Conservation (phyloP, 306 rosid genomes). For the Argentina anserina region DNA sequence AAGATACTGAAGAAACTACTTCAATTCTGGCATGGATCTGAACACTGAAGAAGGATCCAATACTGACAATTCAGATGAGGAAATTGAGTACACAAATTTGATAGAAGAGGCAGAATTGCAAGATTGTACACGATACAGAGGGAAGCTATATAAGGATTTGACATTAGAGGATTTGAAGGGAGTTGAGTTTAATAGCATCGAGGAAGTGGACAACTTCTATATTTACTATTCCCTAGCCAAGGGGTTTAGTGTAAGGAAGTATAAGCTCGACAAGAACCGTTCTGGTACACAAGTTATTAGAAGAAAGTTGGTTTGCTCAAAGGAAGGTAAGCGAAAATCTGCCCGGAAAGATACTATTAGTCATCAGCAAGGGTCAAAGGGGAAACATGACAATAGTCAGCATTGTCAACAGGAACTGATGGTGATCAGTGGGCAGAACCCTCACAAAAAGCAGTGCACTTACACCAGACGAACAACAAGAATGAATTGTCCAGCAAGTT, state of each 20-base stretch:
- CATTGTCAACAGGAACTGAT: not conserved
- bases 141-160: not conserved
- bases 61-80: not conserved
- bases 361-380: not conserved
- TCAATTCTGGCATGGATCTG: not conserved
- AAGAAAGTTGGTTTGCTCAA: slow-evolving; percentile 6
- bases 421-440: not conserved
- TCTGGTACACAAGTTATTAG: not conserved
- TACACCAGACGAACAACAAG: not conserved
- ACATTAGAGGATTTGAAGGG: not conserved
- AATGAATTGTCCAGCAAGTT: not conserved
- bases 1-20: no score
- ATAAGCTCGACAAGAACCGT: not conserved
- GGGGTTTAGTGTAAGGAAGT: not conserved
- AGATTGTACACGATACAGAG: not conserved
- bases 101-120: not conserved
- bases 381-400: not conserved
- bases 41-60: not conserved
- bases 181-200: not conserved
- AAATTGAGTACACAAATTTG: not conserved
- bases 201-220: not conserved
- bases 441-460: not conserved
- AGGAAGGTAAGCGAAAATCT: not conserved
- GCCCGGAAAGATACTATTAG: not conserved
- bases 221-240: not conserved